These are phyloP conservation scores for Rhexocercosporidium sp. DNA, from an alignment of 2,329 filamentous ascomycete genomes.

Conservation along the genomic window DNA sequence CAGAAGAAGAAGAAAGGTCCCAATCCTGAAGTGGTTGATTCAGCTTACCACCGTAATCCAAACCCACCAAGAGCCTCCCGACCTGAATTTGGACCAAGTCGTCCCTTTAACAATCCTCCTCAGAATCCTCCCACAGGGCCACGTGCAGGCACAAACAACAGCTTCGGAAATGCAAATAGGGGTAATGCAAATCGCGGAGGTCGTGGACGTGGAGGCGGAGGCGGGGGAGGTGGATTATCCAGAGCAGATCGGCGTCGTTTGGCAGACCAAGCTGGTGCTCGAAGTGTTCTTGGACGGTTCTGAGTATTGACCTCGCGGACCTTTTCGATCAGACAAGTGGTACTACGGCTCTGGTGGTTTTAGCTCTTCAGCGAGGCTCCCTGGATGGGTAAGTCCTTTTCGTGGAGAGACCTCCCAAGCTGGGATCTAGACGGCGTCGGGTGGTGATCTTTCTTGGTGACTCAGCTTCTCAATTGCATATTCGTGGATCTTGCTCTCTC, in stretches of 20 bases:
- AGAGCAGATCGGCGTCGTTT: neutral
- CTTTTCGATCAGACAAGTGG: neutral
- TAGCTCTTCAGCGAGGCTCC: neutral
- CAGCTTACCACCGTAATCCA: neutral
- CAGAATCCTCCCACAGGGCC: neutral
- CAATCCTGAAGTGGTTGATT: neutral
- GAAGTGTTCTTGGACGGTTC: neutral
- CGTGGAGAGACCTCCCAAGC: neutral
- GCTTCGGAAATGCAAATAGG: neutral
- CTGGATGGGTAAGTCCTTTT: too few species aligned
- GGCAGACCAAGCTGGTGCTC: constrained; percentile 3
- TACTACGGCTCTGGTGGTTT: neutral
- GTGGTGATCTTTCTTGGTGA: neutral
- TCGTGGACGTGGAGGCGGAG: neutral
- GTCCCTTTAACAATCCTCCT: neutral
- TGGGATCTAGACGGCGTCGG: too few species aligned
- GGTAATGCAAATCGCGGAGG: neutral
- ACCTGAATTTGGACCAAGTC: neutral
- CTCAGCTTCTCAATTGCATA: neutral
- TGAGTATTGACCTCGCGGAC: neutral
- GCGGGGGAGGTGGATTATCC: neutral
- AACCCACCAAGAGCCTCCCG: constrained; percentile 4
- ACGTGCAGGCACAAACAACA: neutral
- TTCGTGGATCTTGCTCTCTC: neutral
- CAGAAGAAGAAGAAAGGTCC: neutral